Conservation (phyloP, 306 rosid species). For the Sicyos baderoa region DNA sequence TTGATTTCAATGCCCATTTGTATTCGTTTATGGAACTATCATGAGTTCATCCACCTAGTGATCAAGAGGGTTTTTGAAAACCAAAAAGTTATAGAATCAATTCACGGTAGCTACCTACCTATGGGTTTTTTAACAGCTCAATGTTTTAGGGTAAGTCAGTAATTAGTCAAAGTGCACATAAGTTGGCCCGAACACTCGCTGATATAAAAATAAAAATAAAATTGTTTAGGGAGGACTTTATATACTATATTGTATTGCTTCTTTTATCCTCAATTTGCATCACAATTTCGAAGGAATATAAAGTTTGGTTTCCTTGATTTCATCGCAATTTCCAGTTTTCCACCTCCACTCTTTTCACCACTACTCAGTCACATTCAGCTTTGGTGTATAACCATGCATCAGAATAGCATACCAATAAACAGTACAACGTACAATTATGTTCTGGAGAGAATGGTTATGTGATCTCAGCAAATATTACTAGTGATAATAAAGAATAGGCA, state of each 20-base stretch:
- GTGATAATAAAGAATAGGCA: conserved; percentile 20
- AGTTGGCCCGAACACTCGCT: too few relatives aligned
- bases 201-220: too few relatives aligned
- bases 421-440: not conserved
- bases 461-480: conserved; percentile 9
- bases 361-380: not conserved
- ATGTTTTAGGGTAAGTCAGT: too few relatives aligned
- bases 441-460: not conserved
- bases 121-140: too few relatives aligned
- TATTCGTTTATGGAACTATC: not conserved
- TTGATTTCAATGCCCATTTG: not conserved
- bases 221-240: not conserved
- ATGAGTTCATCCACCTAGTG: too few relatives aligned
- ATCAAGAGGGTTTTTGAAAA: too few relatives aligned
- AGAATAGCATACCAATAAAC: not conserved
- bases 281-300: not conserved
- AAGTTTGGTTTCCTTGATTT: not conserved
- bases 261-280: not conserved
- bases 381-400: not conserved
- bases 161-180: too few relatives aligned
- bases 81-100: too few relatives aligned
- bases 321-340: not conserved
- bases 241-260: not conserved
- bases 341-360: not conserved
- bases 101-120: too few relatives aligned